phyloP scores from a whole-genome alignment of 495 filamentous ascomycete genomes.

The Corynascus novoguineensis region DNA sequence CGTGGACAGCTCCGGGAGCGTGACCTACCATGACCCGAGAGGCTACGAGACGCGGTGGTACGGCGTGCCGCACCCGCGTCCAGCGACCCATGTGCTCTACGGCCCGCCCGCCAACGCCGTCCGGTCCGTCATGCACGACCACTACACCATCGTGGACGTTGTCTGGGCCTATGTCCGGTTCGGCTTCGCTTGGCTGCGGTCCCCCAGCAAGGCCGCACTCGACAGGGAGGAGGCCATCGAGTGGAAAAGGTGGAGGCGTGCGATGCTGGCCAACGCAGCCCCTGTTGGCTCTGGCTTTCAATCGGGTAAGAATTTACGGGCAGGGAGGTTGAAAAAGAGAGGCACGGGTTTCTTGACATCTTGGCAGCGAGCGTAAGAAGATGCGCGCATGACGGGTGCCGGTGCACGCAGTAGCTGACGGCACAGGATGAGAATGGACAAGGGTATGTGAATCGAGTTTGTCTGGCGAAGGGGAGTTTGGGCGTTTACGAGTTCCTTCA shows the following conservation, averaged over 20 bases:
- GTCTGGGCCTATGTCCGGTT: neutral
- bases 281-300: neutral
- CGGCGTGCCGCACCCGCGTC: neutral
- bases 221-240: neutral
- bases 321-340: neutral
- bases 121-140: neutral
- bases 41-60: neutral
- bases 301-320: no score
- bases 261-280: slow-evolving; percentile 9
- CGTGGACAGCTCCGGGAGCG: no score
- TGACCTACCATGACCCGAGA: no score
- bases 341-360: neutral
- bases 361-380: neutral
- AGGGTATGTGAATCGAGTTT: no score
- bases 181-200: neutral
- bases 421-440: no score
- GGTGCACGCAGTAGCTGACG: no score
- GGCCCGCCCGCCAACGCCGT: neutral
- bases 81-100: neutral
- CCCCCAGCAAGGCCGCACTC: neutral
- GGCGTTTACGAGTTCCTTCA: no score
- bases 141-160: neutral
- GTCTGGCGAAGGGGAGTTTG: no score
- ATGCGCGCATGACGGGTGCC: no score
- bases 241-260: slow-evolving; percentile 2